Conservation (phyloP, 257 asterid genomes). For the Gardenia jasminoides region DNA sequence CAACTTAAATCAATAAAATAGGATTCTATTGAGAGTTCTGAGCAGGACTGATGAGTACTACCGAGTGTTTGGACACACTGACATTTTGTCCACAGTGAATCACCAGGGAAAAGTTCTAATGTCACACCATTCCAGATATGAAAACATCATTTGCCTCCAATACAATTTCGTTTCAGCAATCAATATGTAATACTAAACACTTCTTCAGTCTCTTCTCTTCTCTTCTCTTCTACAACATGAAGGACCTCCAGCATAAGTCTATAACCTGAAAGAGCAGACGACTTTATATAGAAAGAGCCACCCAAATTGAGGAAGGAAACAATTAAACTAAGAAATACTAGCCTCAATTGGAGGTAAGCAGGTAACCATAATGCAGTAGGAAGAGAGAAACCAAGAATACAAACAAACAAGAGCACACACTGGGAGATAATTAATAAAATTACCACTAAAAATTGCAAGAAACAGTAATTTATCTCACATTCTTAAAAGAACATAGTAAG, state of each 20-base stretch:
- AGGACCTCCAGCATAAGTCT: background rate
- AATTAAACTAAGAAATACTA: background rate
- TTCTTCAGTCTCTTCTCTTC: background rate
- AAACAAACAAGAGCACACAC: background rate
- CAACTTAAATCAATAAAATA: background rate
- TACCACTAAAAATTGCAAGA: background rate
- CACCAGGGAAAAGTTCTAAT: background rate
- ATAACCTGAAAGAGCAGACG: background rate
- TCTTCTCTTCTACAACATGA: background rate
- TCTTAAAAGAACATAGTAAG: background rate
- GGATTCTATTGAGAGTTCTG: background rate
- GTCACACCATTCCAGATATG: background rate
- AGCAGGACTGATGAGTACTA: background rate
- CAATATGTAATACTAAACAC: background rate
- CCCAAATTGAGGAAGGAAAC: too few relatives aligned
- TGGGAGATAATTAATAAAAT: background rate
- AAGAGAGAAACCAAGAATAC: background rate
- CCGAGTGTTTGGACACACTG: background rate
- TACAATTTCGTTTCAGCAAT: background rate
- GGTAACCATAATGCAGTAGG: background rate
- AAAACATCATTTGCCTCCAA: background rate
- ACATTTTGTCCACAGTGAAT: background rate
- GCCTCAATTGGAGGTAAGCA: background rate
- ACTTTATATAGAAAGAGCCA: background rate
- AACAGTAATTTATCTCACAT: background rate